phyloP scores from a whole-genome alignment of 2,329 filamentous ascomycete genomes.

The Madurella fahalii region DNA sequence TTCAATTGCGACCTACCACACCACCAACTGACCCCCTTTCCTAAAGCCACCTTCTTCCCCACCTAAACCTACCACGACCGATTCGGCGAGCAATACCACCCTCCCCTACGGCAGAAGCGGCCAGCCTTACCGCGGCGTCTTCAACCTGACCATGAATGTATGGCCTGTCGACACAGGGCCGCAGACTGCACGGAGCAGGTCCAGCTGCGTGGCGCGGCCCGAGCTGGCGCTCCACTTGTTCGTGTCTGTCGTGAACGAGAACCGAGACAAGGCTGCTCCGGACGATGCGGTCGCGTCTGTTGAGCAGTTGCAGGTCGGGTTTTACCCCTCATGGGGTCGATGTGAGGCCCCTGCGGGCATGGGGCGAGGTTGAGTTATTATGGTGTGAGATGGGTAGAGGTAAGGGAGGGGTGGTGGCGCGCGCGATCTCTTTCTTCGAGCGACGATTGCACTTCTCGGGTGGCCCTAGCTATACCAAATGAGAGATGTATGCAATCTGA shows the following conservation, averaged over 20 bases:
- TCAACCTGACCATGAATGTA: not conserved
- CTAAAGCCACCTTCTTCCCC: not conserved
- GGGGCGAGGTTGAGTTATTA: not conserved
- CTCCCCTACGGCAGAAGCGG: not conserved
- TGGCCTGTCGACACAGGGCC: not conserved
- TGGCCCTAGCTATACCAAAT: too few relatives aligned
- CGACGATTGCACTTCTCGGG: too few relatives aligned
- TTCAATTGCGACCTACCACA: not conserved
- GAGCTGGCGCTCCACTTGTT: constrained; percentile 1
- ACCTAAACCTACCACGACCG: not conserved
- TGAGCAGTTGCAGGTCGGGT: not conserved
- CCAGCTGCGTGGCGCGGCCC: constrained; percentile 5
- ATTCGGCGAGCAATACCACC: not conserved
- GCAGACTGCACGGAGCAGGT: not conserved
- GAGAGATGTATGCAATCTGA: too few relatives aligned
- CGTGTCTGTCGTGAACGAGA: not conserved
- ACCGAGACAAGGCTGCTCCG: not conserved
- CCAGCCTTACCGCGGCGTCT: not conserved
- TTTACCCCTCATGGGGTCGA: not conserved
- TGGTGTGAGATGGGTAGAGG: not conserved
- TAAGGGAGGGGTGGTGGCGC: not conserved
- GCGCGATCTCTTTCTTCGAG: too few relatives aligned
- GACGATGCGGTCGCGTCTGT: not conserved
- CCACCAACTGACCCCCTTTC: not conserved
- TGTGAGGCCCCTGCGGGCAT: not conserved